Evolutionary conservation across 768 basidiomycete genomes (phyloP), one percentile per base, ranked within the genome.

Genomic region (Suillus subluteus): DNA sequence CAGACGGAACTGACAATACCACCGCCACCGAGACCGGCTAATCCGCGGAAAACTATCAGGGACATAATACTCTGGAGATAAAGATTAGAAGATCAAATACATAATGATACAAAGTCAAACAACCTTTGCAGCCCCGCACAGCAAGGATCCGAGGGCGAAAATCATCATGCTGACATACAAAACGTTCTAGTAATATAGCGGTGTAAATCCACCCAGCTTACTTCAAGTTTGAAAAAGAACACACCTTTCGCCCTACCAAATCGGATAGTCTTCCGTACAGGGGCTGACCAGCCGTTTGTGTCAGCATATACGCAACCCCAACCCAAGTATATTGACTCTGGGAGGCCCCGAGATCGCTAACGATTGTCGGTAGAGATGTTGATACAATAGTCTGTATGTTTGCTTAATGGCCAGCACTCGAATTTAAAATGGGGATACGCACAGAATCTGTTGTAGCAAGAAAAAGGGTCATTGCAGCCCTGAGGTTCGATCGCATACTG

Each of bases 401-500:
- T 62, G 66, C 35, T 56, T 72, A 55, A 72, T 63, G 13, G 61
- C 46, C 55, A 54, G 32, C 37, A 41, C 15, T 52, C 52, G 43
- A 63, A 65, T 32, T 50, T 58, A 44, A 46, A 46, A 62, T 26
- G 55, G 58, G 48, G 66, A 43, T 66, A 77, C 89, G 68, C 73
- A 94, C 94, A 61, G 91, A 87, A 76, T 95, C 93, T 6, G 93
- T 95, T 13, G 93, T 95, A 3, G 93, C 93, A 13, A 95, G 87
- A 76, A 95, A 95, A 64, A 95, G 75, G 12, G 92, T 83, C 78
- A 95, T 76, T 6, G 91, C 92, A 44, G 91, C 91, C 56, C 94
- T 94, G 73, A 37, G 66, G 18, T 43, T 21, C 59, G 59, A 44
- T 43, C 59, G 46, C 41, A 46, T 41, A 30, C 56, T 54, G 26